These are phyloP conservation scores for Coemansia sp. DNA, from an alignment of 192 early-diverging fungal genomes.

Conservation along the genomic window DNA sequence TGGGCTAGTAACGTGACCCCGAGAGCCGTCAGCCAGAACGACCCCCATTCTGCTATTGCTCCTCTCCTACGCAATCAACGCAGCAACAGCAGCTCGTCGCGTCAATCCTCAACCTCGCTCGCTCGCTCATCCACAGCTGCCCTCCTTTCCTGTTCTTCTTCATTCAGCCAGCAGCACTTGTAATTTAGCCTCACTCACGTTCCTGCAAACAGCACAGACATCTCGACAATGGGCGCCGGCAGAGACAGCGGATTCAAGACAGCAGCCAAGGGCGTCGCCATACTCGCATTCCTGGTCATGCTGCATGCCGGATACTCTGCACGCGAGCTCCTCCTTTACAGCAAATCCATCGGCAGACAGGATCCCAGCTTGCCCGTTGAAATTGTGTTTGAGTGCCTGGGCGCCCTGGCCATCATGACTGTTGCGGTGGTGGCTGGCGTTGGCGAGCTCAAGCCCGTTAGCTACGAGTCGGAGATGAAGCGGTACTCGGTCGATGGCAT, in stretches of 20 bases:
- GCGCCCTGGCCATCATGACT: constrained; percentile 42
- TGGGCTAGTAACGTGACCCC: too few relatives aligned
- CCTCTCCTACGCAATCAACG: too few relatives aligned
- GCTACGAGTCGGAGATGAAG: constrained; percentile 53
- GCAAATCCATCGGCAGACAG: constrained; percentile 46
- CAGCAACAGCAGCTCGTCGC: too few relatives aligned
- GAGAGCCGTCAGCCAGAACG: too few relatives aligned
- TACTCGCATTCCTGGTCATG: constrained; percentile 35
- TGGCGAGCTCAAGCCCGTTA: constrained; percentile 40
- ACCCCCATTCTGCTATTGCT: too few relatives aligned
- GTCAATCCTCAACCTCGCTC: too few relatives aligned
- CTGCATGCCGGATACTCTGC: constrained; percentile 49
- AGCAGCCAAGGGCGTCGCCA: constrained; percentile 32
- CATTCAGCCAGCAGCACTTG: too few relatives aligned
- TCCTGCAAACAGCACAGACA: too few relatives aligned
- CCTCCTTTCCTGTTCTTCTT: background rate
- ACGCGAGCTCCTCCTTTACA: constrained; percentile 42
- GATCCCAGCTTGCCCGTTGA: constrained; percentile 34
- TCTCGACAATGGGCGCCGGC: constrained; percentile 4
- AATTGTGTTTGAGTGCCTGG: constrained; percentile 44
- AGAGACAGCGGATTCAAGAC: constrained; percentile 8
- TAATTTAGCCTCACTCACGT: too few relatives aligned
- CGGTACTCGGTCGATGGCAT: constrained; percentile 50
- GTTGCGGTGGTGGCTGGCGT: constrained; percentile 34
- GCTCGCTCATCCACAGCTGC: too few relatives aligned